Percentiles rank a stretch among this genome's conserved stretches.
Conservation (phyloP, 768 basidiomycete species). For the Pisolithus albus region DNA sequence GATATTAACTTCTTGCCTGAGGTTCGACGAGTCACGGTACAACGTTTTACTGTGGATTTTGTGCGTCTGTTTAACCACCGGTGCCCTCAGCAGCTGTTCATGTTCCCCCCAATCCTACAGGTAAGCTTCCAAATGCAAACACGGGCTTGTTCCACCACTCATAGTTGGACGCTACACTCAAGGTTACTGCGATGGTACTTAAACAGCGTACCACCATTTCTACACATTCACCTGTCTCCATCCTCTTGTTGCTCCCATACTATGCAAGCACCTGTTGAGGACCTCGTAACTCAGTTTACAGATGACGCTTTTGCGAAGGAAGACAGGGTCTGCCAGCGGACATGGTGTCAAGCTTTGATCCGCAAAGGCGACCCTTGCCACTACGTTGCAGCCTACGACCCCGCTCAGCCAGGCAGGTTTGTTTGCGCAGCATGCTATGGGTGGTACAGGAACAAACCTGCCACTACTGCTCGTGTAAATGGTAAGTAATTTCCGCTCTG, state of each 20-base stretch:
- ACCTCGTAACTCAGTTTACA: slow-evolving; percentile 7
- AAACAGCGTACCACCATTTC: background rate
- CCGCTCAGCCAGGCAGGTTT: background rate
- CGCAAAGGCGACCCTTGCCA: slow-evolving; percentile 1
- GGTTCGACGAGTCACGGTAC: too few species aligned
- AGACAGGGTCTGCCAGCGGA: background rate
- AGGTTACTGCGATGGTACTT: background rate
- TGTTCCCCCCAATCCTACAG: too few species aligned
- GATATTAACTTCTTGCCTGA: too few species aligned
- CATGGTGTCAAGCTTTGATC: background rate
- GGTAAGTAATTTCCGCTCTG: background rate
- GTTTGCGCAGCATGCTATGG: slow-evolving; percentile 1
- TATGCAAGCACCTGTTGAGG: background rate
- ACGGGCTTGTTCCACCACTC: too few species aligned
- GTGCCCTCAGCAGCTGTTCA: too few species aligned
- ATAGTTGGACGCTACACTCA: too few species aligned
- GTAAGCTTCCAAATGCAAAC: too few species aligned
- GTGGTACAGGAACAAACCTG: background rate
- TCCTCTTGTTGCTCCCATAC: background rate
- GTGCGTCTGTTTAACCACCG: too few species aligned
- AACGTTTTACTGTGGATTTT: too few species aligned
- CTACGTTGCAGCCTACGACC: slow-evolving; percentile 1
- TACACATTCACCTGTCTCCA: background rate
- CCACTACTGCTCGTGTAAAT: background rate
- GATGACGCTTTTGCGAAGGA: slow-evolving; percentile 2